Percentiles rank a stretch among this genome's conserved stretches.
These are phyloP conservation scores for Thalassiosira livingstoniorum DNA, from an alignment of 352 stramenopile genomes.

Conservation along the genomic window DNA sequence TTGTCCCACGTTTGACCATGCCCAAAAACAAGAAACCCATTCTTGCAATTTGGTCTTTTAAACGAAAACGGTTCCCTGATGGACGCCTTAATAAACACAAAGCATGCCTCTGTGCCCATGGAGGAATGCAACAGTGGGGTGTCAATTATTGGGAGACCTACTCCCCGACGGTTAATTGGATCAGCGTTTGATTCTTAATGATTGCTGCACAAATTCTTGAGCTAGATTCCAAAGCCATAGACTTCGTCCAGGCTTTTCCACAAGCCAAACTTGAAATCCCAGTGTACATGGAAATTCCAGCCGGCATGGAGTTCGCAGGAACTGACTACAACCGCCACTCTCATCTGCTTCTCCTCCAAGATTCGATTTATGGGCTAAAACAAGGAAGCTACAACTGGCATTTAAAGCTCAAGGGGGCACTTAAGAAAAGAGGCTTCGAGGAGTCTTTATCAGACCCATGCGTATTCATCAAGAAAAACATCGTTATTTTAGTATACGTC, in stretches of 20 bases:
- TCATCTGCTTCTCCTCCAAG: too few species aligned
- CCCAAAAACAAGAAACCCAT: neutral
- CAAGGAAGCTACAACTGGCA: conserved; percentile 39
- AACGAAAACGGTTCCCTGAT: neutral
- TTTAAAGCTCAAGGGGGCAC: conserved; percentile 39
- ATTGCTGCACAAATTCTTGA: neutral
- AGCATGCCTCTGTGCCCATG: neutral
- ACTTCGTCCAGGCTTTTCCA: conserved; percentile 4
- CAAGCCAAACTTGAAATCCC: conserved; percentile 1
- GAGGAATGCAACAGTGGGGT: neutral
- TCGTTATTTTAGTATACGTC: conserved; percentile 43
- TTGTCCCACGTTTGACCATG: neutral
- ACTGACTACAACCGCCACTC: too few species aligned
- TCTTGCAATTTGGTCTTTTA: conserved; percentile 5
- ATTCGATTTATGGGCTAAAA: neutral
- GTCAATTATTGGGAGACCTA: conserved; percentile 7
- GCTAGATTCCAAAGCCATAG: neutral
- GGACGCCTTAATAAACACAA: neutral
- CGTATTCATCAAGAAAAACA: conserved; percentile 36
- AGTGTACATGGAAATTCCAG: conserved; percentile 6
- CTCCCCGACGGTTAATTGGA: neutral
- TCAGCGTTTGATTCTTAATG: neutral
- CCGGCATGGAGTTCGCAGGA: neutral
- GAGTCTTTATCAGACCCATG: conserved; percentile 44
- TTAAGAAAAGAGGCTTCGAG: conserved; percentile 33